Evolutionary conservation across 116 monocot genomes (phyloP).

Genomic region (Zostera marina): DNA sequence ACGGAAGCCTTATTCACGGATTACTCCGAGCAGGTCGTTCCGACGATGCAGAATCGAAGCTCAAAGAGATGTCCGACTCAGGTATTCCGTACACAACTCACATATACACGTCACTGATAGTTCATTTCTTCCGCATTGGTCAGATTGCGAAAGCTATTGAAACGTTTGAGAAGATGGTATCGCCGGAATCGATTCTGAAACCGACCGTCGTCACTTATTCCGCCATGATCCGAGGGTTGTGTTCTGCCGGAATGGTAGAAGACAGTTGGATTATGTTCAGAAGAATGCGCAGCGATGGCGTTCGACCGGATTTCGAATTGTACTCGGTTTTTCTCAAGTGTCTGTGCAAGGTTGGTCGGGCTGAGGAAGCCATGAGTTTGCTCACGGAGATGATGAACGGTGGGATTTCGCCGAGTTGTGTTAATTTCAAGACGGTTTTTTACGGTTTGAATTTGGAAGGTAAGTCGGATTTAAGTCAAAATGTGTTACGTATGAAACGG

Average conservation of each 20-base stretch:
- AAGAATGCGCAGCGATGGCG: conserved; percentile 44
- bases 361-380: conserved; percentile 48
- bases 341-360: conserved; percentile 49
- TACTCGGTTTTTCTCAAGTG: conserved; percentile 74
- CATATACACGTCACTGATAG: conserved; percentile 68
- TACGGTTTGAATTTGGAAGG: conserved; percentile 80
- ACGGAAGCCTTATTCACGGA: conserved; percentile 65
- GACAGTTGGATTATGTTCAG: conserved; percentile 56
- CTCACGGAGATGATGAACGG: conserved; percentile 47
- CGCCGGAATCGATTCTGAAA: conserved; percentile 28
- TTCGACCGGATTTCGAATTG: conserved; percentile 61
- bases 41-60: conserved; percentile 45
- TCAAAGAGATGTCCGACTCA: conserved; percentile 48
- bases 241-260: conserved; percentile 48
- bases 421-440: conserved; percentile 68
- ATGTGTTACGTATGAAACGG: conserved; percentile 56
- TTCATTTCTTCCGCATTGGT: conserved; percentile 54
- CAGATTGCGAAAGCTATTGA: conserved; percentile 36
- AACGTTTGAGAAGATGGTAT: conserved; percentile 38
- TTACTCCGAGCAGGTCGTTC: conserved; percentile 35
- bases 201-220: conserved; percentile 79
- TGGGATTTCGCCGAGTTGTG: conserved; percentile 50
- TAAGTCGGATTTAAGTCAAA: conserved; percentile 41
- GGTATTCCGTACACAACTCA: conserved; percentile 39
- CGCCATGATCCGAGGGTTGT: conserved; percentile 55